These are phyloP conservation scores for Simmondsia chinensis DNA, from an alignment of 148 eudicot species.

Conservation along the genomic window DNA sequence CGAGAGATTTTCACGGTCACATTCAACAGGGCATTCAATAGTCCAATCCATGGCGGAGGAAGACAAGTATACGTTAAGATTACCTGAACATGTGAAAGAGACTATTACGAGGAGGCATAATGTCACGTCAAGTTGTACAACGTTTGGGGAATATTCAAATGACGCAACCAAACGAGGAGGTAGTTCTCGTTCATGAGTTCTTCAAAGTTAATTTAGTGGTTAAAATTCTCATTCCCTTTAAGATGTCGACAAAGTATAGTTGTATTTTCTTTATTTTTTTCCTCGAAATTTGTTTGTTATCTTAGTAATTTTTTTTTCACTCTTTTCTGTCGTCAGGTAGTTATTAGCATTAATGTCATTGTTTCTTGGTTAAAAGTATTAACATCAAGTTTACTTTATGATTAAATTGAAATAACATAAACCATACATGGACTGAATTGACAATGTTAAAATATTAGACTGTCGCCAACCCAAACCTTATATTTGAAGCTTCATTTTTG, in stretches of 20 bases:
- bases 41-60: background rate
- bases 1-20: slow-evolving; percentile 48
- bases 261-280: no score
- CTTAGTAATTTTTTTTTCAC: background rate
- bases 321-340: no score
- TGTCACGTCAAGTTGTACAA: slow-evolving; percentile 36
- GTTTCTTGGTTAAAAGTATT: no score
- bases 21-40: slow-evolving; percentile 84
- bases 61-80: slow-evolving; percentile 43
- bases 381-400: no score
- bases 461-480: no score
- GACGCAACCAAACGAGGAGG: background rate
- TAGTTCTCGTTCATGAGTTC: no score
- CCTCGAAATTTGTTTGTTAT: background rate
- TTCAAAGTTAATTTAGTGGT: no score
- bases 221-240: slow-evolving; percentile 11
- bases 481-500: no score
- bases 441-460: no score
- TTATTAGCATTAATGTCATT: no score
- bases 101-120: slow-evolving; percentile 27
- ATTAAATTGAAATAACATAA: no score
- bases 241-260: slow-evolving; percentile 10
- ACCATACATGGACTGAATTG: no score
- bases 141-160: slow-evolving; percentile 27
- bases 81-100: slow-evolving; percentile 33